These are phyloP conservation scores for Earliella scabrosa DNA, from an alignment of 1,284 basidiomycete species.

Conservation along the genomic window DNA sequence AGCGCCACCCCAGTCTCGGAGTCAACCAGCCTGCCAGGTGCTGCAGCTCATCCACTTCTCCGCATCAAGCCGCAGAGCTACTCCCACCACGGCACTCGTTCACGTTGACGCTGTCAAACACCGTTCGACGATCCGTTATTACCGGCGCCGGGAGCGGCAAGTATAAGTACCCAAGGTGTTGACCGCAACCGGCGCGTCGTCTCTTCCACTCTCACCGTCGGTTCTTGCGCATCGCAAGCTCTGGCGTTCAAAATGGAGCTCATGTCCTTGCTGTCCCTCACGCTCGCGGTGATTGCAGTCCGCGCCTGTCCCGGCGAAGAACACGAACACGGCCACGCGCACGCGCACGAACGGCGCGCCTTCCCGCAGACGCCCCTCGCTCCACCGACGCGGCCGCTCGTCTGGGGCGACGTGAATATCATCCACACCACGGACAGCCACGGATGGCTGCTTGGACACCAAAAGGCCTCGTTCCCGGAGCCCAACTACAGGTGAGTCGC, in stretches of 20 bases:
- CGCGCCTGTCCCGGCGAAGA: slow-evolving; percentile 33
- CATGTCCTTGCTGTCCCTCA: slow-evolving; percentile 16
- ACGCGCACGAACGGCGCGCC: slow-evolving; percentile 47
- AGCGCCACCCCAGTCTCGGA: too few relatives aligned
- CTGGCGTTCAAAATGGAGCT: slow-evolving; percentile 14
- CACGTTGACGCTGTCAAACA: too few relatives aligned
- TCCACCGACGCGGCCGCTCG: slow-evolving; percentile 62
- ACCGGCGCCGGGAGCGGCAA: too few relatives aligned
- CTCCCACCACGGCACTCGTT: too few relatives aligned
- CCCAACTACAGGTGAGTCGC: slow-evolving; percentile 68
- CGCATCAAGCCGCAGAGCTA: too few relatives aligned
- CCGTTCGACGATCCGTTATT: too few relatives aligned
- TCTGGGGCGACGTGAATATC: slow-evolving; percentile 80
- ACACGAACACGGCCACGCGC: slow-evolving; percentile 33
- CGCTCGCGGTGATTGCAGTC: slow-evolving; percentile 22
- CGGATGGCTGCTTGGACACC: slow-evolving; percentile 81
- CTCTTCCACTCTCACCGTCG: not conserved
- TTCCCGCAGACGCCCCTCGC: slow-evolving; percentile 50
- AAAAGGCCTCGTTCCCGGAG: slow-evolving; percentile 69
- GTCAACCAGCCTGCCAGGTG: too few relatives aligned
- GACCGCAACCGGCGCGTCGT: too few relatives aligned
- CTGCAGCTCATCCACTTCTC: too few relatives aligned
- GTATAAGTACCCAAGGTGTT: too few relatives aligned
- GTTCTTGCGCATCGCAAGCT: not conserved
- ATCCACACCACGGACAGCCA: slow-evolving; percentile 85